A percentile compares a stretch with the other conserved stretches of the same genome.
Conservation (phyloP, 2,329 filamentous ascomycete genomes). For the Calycina herbarum region DNA sequence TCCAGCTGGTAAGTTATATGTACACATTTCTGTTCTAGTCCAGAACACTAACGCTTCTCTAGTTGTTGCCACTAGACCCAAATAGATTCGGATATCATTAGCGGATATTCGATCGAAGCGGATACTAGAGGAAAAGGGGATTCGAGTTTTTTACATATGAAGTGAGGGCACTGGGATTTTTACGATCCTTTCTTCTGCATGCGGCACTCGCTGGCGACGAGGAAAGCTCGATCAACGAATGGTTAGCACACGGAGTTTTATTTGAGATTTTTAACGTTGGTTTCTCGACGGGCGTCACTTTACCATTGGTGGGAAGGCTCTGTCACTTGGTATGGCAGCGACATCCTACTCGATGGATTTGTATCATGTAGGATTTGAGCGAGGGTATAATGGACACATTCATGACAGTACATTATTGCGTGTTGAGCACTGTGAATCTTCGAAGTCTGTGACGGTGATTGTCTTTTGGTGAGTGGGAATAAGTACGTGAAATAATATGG, state of each 20-base stretch:
- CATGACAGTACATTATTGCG: slow-evolving; percentile 23
- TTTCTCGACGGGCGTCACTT: slow-evolving; percentile 33
- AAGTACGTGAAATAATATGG: not conserved
- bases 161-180: slow-evolving; percentile 30
- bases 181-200: slow-evolving; percentile 40
- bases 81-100: slow-evolving; percentile 28
- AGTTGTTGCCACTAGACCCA: slow-evolving; percentile 48
- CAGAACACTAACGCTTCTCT: slow-evolving; percentile 29
- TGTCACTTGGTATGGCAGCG: slow-evolving; percentile 20
- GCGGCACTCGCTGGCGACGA: slow-evolving; percentile 41
- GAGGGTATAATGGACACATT: slow-evolving; percentile 34
- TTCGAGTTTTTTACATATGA: slow-evolving; percentile 22
- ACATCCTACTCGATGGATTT: slow-evolving; percentile 27
- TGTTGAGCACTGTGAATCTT: not conserved
- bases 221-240: slow-evolving; percentile 38
- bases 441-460: not conserved
- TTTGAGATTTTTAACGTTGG: slow-evolving; percentile 36
- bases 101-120: not conserved
- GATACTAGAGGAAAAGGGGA: not conserved
- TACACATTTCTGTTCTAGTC: not conserved
- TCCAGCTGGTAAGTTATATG: slow-evolving; percentile 68
- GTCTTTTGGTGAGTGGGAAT: not conserved
- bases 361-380: slow-evolving; percentile 36
- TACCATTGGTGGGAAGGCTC: slow-evolving; percentile 26
- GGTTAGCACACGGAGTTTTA: slow-evolving; percentile 40